Evolutionary conservation across 495 filamentous ascomycete genomes (phyloP).

Genomic region (Tuber melanosporum): DNA sequence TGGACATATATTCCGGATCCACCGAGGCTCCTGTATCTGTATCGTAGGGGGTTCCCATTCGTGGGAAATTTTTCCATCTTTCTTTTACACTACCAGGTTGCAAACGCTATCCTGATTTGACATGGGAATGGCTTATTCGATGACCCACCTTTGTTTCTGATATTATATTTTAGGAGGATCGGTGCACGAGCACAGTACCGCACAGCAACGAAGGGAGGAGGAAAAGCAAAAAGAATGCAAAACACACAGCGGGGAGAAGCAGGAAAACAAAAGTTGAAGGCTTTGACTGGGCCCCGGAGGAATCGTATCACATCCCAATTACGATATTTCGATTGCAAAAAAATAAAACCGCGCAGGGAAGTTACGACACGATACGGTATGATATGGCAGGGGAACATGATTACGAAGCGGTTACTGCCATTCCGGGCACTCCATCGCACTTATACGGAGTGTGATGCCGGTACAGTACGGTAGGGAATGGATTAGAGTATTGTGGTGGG

Average conservation of each 20-base stretch:
- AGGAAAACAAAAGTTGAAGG: background rate
- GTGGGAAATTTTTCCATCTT: background rate
- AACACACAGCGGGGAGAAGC: background rate
- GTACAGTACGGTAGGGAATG: background rate
- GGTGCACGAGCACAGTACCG: background rate
- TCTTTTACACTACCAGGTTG: background rate
- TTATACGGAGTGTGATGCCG: background rate
- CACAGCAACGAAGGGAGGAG: background rate
- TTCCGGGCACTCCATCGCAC: background rate
- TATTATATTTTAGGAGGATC: background rate
- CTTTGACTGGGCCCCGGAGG: background rate
- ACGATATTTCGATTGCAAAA: background rate
- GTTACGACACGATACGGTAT: background rate
- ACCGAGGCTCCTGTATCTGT: background rate
- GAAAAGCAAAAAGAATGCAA: background rate
- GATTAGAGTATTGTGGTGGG: background rate
- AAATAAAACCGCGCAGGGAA: background rate
- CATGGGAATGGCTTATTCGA: background rate
- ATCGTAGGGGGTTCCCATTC: background rate
- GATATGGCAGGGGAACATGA: background rate
- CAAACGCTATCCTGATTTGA: background rate
- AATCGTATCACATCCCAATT: background rate
- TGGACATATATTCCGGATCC: background rate
- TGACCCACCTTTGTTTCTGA: conserved; percentile 3
- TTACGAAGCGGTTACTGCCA: background rate